Base-by-base conservation (phyloP, 2,329 filamentous ascomycete species). In the Shiraia sp. region DNA sequence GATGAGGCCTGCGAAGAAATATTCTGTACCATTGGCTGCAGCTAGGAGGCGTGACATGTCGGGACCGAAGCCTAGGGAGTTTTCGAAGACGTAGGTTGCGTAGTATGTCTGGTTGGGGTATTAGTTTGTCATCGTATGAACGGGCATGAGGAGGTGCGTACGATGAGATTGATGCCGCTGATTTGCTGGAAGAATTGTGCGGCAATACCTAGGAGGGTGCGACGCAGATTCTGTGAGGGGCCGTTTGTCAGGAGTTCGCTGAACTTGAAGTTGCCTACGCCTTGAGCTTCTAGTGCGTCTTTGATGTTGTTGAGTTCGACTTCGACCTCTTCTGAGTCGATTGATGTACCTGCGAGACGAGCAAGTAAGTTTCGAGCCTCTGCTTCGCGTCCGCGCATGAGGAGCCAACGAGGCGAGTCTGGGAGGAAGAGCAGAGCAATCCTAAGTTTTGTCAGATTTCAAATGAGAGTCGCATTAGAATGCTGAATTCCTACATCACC, bases 121-220 rank as follows among this genome's bases (percentile, higher is more conserved):
- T 34, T 6, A 35, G n/a, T n/a, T n/a, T n/a, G 3, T 19, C 3
- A 3, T 7, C 3, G 17, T 14, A n/a, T 37, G 3, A 25, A 13
- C 16, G 12, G n/a, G 7, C 5, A n/a, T 8, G 3, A 10, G 1
- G 10, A 15, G 5, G n/a, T 17, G 39, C 43, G n/a, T 31, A 44
- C 47, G 10, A 60, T 55, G 2, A 62, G 28, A 7, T 49, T 53
- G 31, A 52, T 50, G 6, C 70, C 69, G 23, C 49, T 55, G 10
- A 72, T 56, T 37, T 73, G 70, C 33, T 77, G 73, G 65, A 77
- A 76, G 35, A 76, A 75, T 34, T 76, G 72, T 1, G 69, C 70
- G 2, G 72, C 70, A 4, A 73, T 65, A 17, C 73, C 72, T 0
- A 76, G 61, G 26, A 75, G 48, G 0, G 68, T 72, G 10, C 66